phyloP scores from a whole-genome alignment of 345 rosid species.

The Lepidium sativum region DNA sequence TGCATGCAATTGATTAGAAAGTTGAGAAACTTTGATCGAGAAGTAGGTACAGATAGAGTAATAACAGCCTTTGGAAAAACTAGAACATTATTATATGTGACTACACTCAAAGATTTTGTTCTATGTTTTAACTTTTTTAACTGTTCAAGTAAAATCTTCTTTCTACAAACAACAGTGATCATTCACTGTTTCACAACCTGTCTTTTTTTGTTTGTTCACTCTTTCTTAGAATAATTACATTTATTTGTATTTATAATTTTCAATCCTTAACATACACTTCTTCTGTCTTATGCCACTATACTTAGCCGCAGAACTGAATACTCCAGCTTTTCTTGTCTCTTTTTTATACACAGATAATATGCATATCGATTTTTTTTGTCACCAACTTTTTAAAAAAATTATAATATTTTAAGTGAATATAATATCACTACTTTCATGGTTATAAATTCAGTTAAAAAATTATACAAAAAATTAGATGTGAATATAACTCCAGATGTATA shows the following conservation, averaged over 20 bases:
- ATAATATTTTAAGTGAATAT: no score
- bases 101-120: slow-evolving; percentile 16
- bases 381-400: no score
- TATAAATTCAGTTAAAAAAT: no score
- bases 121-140: slow-evolving; percentile 12
- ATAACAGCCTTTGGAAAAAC: slow-evolving; percentile 19
- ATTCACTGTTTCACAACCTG: slow-evolving; percentile 18
- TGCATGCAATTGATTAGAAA: slow-evolving; percentile 23
- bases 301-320: slow-evolving; percentile 10
- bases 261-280: slow-evolving; percentile 17
- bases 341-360: background rate
- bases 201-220: slow-evolving; percentile 2
- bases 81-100: slow-evolving; percentile 6
- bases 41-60: slow-evolving; percentile 16
- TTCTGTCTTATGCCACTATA: slow-evolving; percentile 14
- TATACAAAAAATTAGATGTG: no score
- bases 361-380: no score
- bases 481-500: no score
- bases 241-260: background rate
- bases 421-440: no score
- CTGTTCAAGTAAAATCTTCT: slow-evolving; percentile 16
- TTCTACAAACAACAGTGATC: slow-evolving; percentile 4
- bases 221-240: background rate
- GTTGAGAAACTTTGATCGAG: slow-evolving; percentile 17
- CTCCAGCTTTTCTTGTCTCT: slow-evolving; percentile 22